phyloP scores from a whole-genome alignment of 495 filamentous ascomycete species.

The Trichoderma parareesei region DNA sequence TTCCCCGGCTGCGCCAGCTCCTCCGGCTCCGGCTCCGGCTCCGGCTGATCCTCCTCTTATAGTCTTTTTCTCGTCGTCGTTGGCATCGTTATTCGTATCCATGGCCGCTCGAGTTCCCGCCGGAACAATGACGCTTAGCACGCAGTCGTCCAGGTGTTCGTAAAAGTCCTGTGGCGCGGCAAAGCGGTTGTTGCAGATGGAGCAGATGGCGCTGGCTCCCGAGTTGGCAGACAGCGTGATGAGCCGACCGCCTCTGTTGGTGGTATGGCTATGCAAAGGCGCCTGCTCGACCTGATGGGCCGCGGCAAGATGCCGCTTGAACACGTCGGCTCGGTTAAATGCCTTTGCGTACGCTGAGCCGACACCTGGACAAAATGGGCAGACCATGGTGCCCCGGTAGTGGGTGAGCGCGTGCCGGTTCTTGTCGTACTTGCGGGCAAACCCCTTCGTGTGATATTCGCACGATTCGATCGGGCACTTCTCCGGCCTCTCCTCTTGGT shows the following conservation, averaged over 20 bases:
- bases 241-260: conserved; percentile 17
- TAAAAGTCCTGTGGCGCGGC: conserved; percentile 94
- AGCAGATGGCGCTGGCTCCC: conserved; percentile 80
- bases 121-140: conserved; percentile 91
- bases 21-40: neutral
- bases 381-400: conserved; percentile 99
- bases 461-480: conserved; percentile 94
- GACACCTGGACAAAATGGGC: conserved; percentile 90
- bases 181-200: conserved; percentile 88
- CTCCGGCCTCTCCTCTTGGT: conserved; percentile 86
- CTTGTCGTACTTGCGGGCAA: conserved; percentile 97
- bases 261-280: conserved; percentile 66
- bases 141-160: conserved; percentile 96
- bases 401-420: conserved; percentile 97
- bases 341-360: conserved; percentile 93
- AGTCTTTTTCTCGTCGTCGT: conserved; percentile 3
- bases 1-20: neutral
- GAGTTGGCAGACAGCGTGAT: conserved; percentile 39
- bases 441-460: conserved; percentile 92
- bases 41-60: neutral
- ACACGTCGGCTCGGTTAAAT: conserved; percentile 97
- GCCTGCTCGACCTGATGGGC: conserved; percentile 95
- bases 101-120: conserved; percentile 11
- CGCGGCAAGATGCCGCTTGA: conserved; percentile 92
- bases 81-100: conserved; percentile 2